Evolutionary conservation across 2,329 filamentous ascomycete species (phyloP).

Genomic region (Sarocladium brachiariae): DNA sequence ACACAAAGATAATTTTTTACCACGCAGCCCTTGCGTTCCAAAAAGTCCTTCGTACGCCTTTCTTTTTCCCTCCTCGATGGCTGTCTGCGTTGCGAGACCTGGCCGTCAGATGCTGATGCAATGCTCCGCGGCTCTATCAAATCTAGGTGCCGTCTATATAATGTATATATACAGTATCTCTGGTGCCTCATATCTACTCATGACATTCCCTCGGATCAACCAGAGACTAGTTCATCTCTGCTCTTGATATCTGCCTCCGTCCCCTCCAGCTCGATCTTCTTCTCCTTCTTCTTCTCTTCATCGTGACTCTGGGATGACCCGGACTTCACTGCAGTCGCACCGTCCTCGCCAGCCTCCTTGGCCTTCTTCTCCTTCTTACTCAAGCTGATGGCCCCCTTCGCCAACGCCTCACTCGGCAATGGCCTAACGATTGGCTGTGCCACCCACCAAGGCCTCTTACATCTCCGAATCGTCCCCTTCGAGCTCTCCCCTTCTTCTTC

Average conservation of each 20-base stretch:
- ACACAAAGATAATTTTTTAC: too few relatives aligned
- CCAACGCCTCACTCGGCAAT: constrained; percentile 78
- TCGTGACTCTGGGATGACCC: too few relatives aligned
- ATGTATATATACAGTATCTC: too few relatives aligned
- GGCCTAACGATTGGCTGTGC: constrained; percentile 83
- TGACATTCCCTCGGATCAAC: constrained; percentile 13
- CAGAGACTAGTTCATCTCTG: constrained; percentile 20
- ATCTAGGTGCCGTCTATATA: too few relatives aligned
- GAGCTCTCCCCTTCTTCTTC: constrained; percentile 56
- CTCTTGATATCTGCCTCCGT: constrained; percentile 19
- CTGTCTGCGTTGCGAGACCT: too few relatives aligned
- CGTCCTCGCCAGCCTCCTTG: constrained; percentile 19
- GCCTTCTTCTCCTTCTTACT: constrained; percentile 61
- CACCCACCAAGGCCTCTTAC: constrained; percentile 82
- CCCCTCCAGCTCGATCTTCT: constrained; percentile 30
- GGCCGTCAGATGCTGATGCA: too few relatives aligned
- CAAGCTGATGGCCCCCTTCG: constrained; percentile 67
- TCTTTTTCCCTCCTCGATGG: too few relatives aligned
- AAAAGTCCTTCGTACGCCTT: too few relatives aligned
- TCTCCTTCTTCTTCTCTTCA: constrained; percentile 31
- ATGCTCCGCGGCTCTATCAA: too few relatives aligned
- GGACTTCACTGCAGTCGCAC: constrained; percentile 14
- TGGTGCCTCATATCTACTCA: constrained; percentile 8
- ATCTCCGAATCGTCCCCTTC: constrained; percentile 60
- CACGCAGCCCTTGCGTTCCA: too few relatives aligned